Evolutionary conservation across 2,329 filamentous ascomycete genomes (phyloP).

Genomic region (Fusarium agapanthi): DNA sequence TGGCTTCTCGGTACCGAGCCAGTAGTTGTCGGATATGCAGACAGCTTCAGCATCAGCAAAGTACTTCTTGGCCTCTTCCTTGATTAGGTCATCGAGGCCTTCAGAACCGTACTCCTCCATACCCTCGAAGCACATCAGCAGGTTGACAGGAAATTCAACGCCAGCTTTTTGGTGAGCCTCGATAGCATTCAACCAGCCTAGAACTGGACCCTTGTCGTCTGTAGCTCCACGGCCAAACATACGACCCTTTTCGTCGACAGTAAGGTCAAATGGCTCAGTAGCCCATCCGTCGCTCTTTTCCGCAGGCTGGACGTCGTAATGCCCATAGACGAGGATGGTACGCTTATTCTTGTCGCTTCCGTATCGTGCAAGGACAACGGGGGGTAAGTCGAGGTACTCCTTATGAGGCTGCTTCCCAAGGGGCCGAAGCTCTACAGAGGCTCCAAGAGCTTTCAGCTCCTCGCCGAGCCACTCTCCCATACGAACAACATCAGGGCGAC

Average conservation of each 20-base stretch:
- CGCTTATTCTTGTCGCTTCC: constrained; percentile 92
- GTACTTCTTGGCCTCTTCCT: constrained; percentile 88
- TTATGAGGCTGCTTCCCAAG: constrained; percentile 93
- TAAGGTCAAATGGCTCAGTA: constrained; percentile 91
- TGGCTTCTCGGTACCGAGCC: constrained; percentile 98
- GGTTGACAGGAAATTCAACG: constrained; percentile 94
- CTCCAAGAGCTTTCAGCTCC: constrained; percentile 85
- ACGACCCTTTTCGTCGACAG: constrained; percentile 86
- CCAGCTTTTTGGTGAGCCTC: constrained; percentile 96
- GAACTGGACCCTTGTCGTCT: constrained; percentile 96
- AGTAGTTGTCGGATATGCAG: constrained; percentile 99
- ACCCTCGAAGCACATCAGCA: constrained; percentile 99
- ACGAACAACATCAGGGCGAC: constrained; percentile 90
- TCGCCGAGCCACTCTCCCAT: constrained; percentile 92
- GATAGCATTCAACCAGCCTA: constrained; percentile 98
- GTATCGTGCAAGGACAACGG: constrained; percentile 91
- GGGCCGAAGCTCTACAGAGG: constrained; percentile 83
- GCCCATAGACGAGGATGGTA: constrained; percentile 95
- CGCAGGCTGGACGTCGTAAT: constrained; percentile 98
- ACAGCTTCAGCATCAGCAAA: constrained; percentile 96
- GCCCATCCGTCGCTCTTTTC: constrained; percentile 94
- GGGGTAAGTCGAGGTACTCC: constrained; percentile 89
- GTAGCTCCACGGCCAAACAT: constrained; percentile 98
- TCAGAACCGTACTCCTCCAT: constrained; percentile 99
- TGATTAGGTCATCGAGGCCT: constrained; percentile 93